These are phyloP conservation scores for Globisporangium irregulare DNA, from an alignment of 352 stramenopile genomes.

Conservation along the genomic window DNA sequence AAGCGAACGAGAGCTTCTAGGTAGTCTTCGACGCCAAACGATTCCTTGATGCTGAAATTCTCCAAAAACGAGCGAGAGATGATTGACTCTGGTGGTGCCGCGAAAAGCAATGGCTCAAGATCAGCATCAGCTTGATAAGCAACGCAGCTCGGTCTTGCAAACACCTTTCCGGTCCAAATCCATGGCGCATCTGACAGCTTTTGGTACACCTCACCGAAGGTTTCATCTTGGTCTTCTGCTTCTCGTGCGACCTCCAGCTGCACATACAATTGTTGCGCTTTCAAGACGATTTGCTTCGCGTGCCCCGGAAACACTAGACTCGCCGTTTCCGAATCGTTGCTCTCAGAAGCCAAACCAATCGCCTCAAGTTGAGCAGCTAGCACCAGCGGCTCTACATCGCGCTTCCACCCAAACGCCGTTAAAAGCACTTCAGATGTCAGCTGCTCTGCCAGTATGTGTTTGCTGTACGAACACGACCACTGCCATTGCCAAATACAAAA, in stretches of 20 bases:
- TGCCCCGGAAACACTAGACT: neutral
- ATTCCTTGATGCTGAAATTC: constrained; percentile 49
- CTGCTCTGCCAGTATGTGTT: constrained; percentile 53
- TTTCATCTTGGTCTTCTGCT: constrained; percentile 25
- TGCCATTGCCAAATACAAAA: constrained; percentile 14
- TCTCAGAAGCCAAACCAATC: constrained; percentile 33
- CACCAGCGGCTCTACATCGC: constrained; percentile 34
- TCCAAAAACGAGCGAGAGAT: constrained; percentile 56
- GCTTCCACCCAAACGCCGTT: constrained; percentile 55
- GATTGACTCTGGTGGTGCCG: constrained; percentile 51
- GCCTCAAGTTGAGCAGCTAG: constrained; percentile 53
- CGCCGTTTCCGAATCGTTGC: neutral
- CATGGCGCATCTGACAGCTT: constrained; percentile 43
- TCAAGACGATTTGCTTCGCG: constrained; percentile 29
- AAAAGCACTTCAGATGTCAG: constrained; percentile 51
- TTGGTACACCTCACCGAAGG: constrained; percentile 27
- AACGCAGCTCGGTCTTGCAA: constrained; percentile 51
- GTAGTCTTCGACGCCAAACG: constrained; percentile 54
- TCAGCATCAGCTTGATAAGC: constrained; percentile 38
- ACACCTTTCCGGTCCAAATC: constrained; percentile 70
- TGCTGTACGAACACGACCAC: constrained; percentile 63
- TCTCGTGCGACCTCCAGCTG: constrained; percentile 39
- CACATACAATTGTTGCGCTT: constrained; percentile 59
- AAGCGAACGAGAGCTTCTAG: constrained; percentile 46
- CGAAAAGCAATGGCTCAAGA: constrained; percentile 62